Evolutionary conservation across 2,329 filamentous ascomycete genomes (phyloP).

Genomic region (Fusarium miscanthi): DNA sequence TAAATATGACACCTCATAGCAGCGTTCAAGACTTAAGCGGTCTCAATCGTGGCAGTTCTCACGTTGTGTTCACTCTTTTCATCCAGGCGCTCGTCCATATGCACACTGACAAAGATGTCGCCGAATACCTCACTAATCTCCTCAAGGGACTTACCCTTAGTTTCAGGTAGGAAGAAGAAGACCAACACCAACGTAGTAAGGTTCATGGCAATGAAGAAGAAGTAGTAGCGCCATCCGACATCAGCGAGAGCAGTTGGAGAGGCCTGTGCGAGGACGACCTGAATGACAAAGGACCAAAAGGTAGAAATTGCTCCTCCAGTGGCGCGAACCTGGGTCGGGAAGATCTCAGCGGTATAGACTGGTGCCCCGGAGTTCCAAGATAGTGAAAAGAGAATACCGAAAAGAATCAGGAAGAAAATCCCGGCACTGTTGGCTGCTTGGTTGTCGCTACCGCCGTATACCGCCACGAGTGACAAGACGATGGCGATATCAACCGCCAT

Average conservation of each 20-base stretch:
- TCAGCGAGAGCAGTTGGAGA: neutral
- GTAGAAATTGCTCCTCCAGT: neutral
- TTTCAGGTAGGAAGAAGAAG: neutral
- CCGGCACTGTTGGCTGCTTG: neutral
- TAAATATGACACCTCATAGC: too few relatives aligned
- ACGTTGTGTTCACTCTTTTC: too few relatives aligned
- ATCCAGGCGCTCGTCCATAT: neutral
- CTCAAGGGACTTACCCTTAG: neutral
- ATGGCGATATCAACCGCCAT: neutral
- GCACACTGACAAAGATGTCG: neutral
- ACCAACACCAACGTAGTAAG: neutral
- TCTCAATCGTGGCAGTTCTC: too few relatives aligned
- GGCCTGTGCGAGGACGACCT: neutral
- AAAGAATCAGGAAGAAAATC: neutral
- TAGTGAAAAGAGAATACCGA: neutral
- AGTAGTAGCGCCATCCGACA: neutral
- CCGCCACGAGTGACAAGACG: neutral
- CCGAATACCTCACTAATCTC: neutral
- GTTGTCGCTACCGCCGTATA: neutral
- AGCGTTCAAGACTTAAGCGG: too few relatives aligned
- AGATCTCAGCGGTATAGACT: neutral
- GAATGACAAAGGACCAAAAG: neutral
- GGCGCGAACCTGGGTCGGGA: neutral
- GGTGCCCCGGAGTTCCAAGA: neutral
- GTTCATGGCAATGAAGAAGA: neutral